Evolutionary conservation across 805 yeast genomes (phyloP).

Genomic region (Cyberlindnera misumaiensis): DNA sequence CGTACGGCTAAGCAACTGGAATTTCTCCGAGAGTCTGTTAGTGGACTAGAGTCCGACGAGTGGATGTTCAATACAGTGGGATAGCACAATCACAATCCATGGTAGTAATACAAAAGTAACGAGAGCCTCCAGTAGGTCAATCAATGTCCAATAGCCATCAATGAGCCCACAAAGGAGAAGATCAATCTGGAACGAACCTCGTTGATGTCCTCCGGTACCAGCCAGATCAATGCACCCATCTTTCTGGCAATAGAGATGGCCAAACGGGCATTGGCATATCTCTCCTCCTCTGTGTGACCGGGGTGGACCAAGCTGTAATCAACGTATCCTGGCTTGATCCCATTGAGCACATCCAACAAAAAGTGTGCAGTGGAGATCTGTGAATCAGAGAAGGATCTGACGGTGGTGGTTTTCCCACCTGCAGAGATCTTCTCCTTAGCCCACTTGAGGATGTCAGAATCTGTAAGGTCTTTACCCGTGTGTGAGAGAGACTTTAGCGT

Average conservation of each 20-base stretch:
- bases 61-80: slow-evolving; percentile 7
- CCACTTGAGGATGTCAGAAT: slow-evolving; percentile 87
- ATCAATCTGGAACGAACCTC: slow-evolving; percentile 94
- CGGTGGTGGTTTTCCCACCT: slow-evolving; percentile 69
- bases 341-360: slow-evolving; percentile 84
- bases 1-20: slow-evolving; percentile 3
- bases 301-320: slow-evolving; percentile 86
- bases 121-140: not conserved
- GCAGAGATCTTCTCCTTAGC: slow-evolving; percentile 80
- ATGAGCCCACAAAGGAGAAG: slow-evolving; percentile 89
- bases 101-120: slow-evolving; percentile 1
- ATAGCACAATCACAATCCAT: not conserved
- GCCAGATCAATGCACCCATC: slow-evolving; percentile 95
- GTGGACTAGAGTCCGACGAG: slow-evolving; percentile 4
- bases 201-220: slow-evolving; percentile 98
- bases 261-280: slow-evolving; percentile 88
- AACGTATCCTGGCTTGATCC: slow-evolving; percentile 95
- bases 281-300: slow-evolving; percentile 77
- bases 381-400: slow-evolving; percentile 83
- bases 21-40: slow-evolving; percentile 5
- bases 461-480: slow-evolving; percentile 66
- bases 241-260: slow-evolving; percentile 98
- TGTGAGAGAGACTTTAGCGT: slow-evolving; percentile 70
- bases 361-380: slow-evolving; percentile 72
- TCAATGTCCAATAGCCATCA: slow-evolving; percentile 61